phyloP scores from a whole-genome alignment of 2,329 filamentous ascomycete species.

The Gnomoniopsis smithogilvyi region DNA sequence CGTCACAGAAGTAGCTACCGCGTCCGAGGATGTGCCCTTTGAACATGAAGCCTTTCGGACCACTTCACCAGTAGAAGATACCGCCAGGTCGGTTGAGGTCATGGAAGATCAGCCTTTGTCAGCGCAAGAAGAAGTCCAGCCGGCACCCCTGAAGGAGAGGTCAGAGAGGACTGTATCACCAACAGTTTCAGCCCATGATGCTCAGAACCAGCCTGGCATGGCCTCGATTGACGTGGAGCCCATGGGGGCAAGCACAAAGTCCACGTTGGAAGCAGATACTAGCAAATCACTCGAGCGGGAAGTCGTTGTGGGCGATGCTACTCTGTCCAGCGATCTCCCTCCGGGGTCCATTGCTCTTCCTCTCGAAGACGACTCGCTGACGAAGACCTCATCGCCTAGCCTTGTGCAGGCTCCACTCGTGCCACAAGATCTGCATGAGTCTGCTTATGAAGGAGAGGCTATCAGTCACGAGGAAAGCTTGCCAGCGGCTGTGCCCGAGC shows the following conservation, averaged over 20 bases:
- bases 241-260: neutral
- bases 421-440: neutral
- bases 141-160: neutral
- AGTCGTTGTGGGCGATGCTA: neutral
- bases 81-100: neutral
- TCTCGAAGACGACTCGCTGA: neutral
- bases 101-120: neutral
- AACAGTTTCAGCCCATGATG: neutral
- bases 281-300: neutral
- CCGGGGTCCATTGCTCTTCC: neutral
- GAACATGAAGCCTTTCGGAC: neutral
- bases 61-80: neutral
- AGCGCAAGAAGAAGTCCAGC: neutral
- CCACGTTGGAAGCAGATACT: neutral
- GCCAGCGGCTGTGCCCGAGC: neutral
- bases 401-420: neutral
- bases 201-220: neutral
- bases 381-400: neutral
- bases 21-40: neutral
- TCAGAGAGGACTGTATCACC: neutral
- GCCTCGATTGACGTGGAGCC: neutral
- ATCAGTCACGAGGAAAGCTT: slow-evolving; percentile 4
- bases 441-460: neutral
- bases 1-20: neutral
- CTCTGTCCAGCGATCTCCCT: neutral